Evolutionary conservation across 805 yeast genomes (phyloP).

Genomic region (Candida ovalis): DNA sequence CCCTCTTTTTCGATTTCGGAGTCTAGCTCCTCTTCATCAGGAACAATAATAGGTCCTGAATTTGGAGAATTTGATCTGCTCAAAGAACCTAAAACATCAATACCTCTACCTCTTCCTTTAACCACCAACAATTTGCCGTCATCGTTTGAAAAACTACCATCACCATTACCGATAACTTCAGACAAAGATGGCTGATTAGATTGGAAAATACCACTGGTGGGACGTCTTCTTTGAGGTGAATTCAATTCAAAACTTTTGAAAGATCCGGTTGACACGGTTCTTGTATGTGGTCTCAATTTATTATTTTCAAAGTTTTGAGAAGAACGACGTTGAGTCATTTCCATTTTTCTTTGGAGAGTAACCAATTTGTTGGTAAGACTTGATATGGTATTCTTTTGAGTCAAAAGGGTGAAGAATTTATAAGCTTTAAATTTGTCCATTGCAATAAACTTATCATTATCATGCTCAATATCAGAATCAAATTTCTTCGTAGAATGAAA

Average conservation of each 20-base stretch:
- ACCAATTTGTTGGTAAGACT: not conserved
- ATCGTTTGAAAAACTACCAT: not conserved
- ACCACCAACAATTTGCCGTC: slow-evolving; percentile 3
- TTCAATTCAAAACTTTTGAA: slow-evolving; percentile 5
- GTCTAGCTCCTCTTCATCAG: not conserved
- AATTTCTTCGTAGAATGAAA: slow-evolving; percentile 2
- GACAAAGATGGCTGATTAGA: not conserved
- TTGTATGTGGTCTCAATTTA: not conserved
- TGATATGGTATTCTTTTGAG: not conserved
- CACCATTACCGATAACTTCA: not conserved
- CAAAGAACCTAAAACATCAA: slow-evolving; percentile 6
- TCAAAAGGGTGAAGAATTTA: slow-evolving; percentile 2
- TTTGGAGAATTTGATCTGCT: slow-evolving; percentile 4
- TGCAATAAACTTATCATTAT: slow-evolving; percentile 10
- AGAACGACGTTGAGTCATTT: slow-evolving; percentile 2
- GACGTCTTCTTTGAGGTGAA: slow-evolving; percentile 1
- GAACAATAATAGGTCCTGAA: not conserved
- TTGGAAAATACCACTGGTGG: not conserved
- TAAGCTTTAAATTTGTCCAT: slow-evolving; percentile 8
- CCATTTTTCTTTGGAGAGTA: slow-evolving; percentile 3
- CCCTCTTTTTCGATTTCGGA: no score
- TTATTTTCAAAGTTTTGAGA: slow-evolving; percentile 2
- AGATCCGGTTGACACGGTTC: slow-evolving; percentile 2
- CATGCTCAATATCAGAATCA: not conserved
- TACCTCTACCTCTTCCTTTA: slow-evolving; percentile 4